Evolutionary conservation across 768 basidiomycete genomes (phyloP), one percentile per base, ranked within the genome.

Genomic region (Sporobolomyces phaffii): DNA sequence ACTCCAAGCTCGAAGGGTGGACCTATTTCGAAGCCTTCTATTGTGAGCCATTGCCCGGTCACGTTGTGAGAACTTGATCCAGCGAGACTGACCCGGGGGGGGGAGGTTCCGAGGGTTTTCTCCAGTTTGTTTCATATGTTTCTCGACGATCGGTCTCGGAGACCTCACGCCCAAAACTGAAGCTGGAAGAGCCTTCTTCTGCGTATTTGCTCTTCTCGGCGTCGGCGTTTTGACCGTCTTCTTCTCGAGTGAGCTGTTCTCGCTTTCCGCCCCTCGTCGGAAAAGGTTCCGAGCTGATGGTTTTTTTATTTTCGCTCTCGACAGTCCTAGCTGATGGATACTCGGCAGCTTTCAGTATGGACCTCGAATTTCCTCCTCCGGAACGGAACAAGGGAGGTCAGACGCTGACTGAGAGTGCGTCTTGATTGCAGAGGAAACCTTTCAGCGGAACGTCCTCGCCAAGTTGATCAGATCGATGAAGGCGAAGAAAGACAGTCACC

Each of bases 181-280:
- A 10, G 60, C 59, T 20, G 70, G 70, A 2, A 52, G 70, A 3
- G 70, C 70, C 0, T 68, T 68, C 60, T 72, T 72, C 60, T 62
- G 62, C 33, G 58, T 64, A 1, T 64, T 58, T 51, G 62, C 59
- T 0, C 10, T 69, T 1, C 18, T 33, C 0, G 68, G 68, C 13
- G 62, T 59, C 0, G 68, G 62, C 26, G 34, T 54, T n/a, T 29
- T 69, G 15, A 69, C 68, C 0, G 62, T 69, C 22, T 48, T 69
- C 52, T 64, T 64, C 48, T 64, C 62, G 50, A 51, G 52, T 53
- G 24, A 38, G 52, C 13, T n/a, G n/a, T n/a, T n/a, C n/a, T n/a
- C n/a, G n/a, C n/a, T n/a, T n/a, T n/a, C n/a, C n/a, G n/a, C n/a
- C n/a, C n/a, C n/a, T n/a, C n/a, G n/a, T n/a, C n/a, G n/a, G n/a